These are phyloP conservation scores for Jamesozyma jinghongensis DNA, from an alignment of 805 yeast genomes.

Conservation along the genomic window DNA sequence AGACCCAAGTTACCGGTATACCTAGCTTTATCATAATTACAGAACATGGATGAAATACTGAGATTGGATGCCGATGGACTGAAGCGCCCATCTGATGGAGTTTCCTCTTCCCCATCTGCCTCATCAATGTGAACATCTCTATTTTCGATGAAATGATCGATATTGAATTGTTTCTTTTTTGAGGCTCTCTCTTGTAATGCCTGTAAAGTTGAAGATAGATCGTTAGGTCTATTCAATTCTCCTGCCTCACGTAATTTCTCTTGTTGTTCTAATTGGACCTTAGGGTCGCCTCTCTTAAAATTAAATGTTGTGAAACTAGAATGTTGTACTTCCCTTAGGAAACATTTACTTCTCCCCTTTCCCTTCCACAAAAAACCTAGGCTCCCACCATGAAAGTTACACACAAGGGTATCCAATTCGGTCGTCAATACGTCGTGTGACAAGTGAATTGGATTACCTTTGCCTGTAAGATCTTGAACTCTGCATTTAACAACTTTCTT, in stretches of 20 bases:
- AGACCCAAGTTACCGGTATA: conserved; percentile 1
- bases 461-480: conserved; percentile 54
- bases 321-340: conserved; percentile 6
- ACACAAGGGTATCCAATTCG: conserved; percentile 30
- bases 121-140: neutral
- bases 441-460: conserved; percentile 27
- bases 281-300: conserved; percentile 22
- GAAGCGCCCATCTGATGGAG: neutral
- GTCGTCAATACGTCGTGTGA: conserved; percentile 34
- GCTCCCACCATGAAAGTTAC: conserved; percentile 25
- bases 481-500: conserved; percentile 64
- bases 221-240: neutral
- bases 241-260: conserved; percentile 1
- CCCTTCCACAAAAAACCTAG: conserved; percentile 41
- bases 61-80: neutral
- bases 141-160: conserved; percentile 3
- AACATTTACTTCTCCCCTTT: conserved; percentile 36
- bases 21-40: conserved; percentile 6
- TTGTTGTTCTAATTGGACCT: conserved; percentile 11
- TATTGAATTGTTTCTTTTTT: conserved; percentile 1
- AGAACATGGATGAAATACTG: conserved; percentile 7
- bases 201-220: neutral
- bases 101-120: neutral
- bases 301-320: conserved; percentile 14
- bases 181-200: neutral